Conservation (phyloP, 2,329 filamentous ascomycete species). For the Sporothrix schenckii region DNA sequence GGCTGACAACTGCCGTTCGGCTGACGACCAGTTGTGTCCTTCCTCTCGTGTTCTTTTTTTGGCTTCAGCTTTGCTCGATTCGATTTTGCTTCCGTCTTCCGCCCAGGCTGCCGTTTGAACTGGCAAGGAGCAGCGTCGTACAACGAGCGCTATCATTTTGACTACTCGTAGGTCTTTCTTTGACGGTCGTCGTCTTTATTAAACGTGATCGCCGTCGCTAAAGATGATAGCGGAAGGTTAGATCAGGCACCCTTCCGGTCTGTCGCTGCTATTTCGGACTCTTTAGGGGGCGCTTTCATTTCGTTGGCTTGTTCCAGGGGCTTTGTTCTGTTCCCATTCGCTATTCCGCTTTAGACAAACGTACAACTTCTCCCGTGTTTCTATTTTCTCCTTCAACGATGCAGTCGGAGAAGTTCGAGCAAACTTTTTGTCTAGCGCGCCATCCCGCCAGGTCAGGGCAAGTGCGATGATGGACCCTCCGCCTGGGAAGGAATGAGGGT, state of each 20-base stretch:
- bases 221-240: not conserved
- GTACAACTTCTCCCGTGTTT: not conserved
- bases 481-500: not conserved
- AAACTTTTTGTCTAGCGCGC: not conserved
- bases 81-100: not conserved
- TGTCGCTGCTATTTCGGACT: not conserved
- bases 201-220: too few species aligned
- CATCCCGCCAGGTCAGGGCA: not conserved
- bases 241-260: conserved; percentile 17
- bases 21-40: not conserved
- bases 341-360: not conserved
- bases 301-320: not conserved
- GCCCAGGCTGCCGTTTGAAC: not conserved
- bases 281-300: not conserved
- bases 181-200: too few species aligned
- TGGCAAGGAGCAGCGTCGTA: not conserved
- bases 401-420: not conserved
- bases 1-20: conserved; percentile 10
- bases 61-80: not conserved
- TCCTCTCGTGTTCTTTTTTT: not conserved
- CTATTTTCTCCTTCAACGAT: conserved; percentile 6
- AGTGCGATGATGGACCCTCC: not conserved
- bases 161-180: not conserved
- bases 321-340: conserved; percentile 6
- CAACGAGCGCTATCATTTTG: not conserved